Evolutionary conservation across 1,139 yeast species (phyloP).

Genomic region (Yamadazyma taylorii): DNA sequence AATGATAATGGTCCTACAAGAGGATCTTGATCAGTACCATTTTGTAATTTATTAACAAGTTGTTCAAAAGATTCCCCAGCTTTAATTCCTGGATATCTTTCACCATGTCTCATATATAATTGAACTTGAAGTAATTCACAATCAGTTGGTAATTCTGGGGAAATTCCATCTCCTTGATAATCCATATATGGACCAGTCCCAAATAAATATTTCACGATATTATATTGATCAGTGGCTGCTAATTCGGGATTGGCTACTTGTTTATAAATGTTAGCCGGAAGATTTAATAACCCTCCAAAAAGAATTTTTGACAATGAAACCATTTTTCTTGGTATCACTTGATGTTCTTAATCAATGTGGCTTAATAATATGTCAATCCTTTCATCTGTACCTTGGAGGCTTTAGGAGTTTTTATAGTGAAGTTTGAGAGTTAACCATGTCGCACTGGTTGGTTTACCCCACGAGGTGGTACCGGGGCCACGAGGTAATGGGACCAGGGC

Average conservation of each 20-base stretch:
- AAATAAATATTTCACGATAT: slow-evolving; percentile 31
- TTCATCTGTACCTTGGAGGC: too few relatives aligned
- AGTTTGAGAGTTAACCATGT: too few relatives aligned
- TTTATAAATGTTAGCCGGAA: slow-evolving; percentile 14
- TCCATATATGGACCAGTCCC: slow-evolving; percentile 43
- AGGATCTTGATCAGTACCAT: slow-evolving; percentile 14
- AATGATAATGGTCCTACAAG: slow-evolving; percentile 26
- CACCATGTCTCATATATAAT: slow-evolving; percentile 37
- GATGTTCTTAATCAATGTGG: too few relatives aligned
- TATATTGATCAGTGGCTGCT: slow-evolving; percentile 31
- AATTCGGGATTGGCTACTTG: slow-evolving; percentile 29
- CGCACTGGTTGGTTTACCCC: too few relatives aligned
- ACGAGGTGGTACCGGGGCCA: not conserved
- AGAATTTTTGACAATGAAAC: slow-evolving; percentile 14
- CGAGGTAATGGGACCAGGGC: too few relatives aligned
- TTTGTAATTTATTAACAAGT: slow-evolving; percentile 22
- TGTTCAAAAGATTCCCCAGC: slow-evolving; percentile 25
- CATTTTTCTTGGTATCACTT: slow-evolving; percentile 6
- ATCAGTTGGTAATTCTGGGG: slow-evolving; percentile 30
- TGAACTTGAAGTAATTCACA: slow-evolving; percentile 39
- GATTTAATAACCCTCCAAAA: slow-evolving; percentile 14
- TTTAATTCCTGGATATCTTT: slow-evolving; percentile 32
- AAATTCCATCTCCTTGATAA: slow-evolving; percentile 33
- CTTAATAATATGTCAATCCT: too few relatives aligned
- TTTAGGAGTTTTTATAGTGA: too few relatives aligned